Conservation (phyloP, 2,329 filamentous ascomycete species). For the Cytospora chrysosperma region DNA sequence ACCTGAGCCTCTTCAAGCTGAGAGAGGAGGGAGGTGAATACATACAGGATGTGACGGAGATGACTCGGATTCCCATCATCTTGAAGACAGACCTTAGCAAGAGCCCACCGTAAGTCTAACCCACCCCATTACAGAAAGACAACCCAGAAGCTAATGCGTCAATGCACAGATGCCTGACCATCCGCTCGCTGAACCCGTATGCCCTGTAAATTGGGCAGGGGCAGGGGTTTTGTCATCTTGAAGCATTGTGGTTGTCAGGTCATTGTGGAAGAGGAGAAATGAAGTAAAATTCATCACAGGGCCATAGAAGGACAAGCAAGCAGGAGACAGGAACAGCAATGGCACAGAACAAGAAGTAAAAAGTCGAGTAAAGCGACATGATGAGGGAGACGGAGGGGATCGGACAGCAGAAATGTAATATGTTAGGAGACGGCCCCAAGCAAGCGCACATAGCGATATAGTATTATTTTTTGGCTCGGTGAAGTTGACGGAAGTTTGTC, state of each 20-base stretch:
- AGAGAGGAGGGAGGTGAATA: slow-evolving; percentile 92
- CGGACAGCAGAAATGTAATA: neutral
- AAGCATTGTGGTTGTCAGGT: neutral
- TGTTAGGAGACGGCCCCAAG: neutral
- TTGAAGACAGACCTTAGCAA: slow-evolving; percentile 97
- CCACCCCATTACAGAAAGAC: neutral
- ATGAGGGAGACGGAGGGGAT: neutral
- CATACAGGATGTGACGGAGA: slow-evolving; percentile 97
- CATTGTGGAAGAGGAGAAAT: neutral
- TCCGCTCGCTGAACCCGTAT: slow-evolving; percentile 78
- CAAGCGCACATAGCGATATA: slow-evolving; percentile 13
- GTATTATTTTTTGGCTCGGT: slow-evolving; percentile 9
- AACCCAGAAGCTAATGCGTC: neutral
- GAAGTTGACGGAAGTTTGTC: slow-evolving; percentile 7
- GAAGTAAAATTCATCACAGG: neutral
- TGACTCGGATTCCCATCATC: slow-evolving; percentile 96
- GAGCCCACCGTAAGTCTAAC: slow-evolving; percentile 89
- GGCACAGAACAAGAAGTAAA: neutral
- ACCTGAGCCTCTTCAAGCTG: slow-evolving; percentile 83
- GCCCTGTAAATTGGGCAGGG: slow-evolving; percentile 43
- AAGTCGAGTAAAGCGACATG: neutral
- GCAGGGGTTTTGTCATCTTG: neutral
- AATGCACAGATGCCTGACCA: slow-evolving; percentile 69
- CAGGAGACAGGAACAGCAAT: neutral
- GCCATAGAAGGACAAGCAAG: neutral